Evolutionary conservation across 495 filamentous ascomycete species (phyloP).

Genomic region (Penicillium goetzii): DNA sequence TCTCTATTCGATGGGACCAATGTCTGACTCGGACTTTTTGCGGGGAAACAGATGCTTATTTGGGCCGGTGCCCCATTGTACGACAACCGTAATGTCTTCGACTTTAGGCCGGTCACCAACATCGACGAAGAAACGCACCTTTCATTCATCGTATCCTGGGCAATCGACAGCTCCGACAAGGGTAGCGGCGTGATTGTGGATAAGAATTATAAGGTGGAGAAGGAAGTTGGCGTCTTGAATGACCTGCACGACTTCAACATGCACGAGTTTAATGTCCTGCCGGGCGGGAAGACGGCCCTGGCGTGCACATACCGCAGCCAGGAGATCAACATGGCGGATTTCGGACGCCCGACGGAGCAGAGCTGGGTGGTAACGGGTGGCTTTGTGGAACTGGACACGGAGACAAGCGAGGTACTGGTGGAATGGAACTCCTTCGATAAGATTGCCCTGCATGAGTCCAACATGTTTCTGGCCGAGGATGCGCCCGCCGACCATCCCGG

Average conservation of each 20-base stretch:
- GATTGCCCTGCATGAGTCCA: slow-evolving; percentile 45
- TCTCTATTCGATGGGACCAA: not conserved
- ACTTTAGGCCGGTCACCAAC: slow-evolving; percentile 45
- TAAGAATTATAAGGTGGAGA: slow-evolving; percentile 40
- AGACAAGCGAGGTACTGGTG: slow-evolving; percentile 48
- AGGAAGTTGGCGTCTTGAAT: slow-evolving; percentile 43
- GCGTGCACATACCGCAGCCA: slow-evolving; percentile 54
- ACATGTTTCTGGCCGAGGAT: slow-evolving; percentile 50
- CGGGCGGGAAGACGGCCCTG: slow-evolving; percentile 45
- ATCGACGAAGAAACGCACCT: slow-evolving; percentile 45
- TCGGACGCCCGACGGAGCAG: slow-evolving; percentile 46
- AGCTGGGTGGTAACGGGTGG: slow-evolving; percentile 46
- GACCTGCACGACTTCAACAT: slow-evolving; percentile 50
- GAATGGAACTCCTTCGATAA: slow-evolving; percentile 53
- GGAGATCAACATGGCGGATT: slow-evolving; percentile 44
- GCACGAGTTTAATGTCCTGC: slow-evolving; percentile 54
- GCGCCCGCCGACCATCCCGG: slow-evolving; percentile 25
- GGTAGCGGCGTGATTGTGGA: slow-evolving; percentile 42
- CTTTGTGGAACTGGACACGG: slow-evolving; percentile 52
- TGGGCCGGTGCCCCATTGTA: slow-evolving; percentile 46
- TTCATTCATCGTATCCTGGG: slow-evolving; percentile 52
- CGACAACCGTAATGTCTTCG: slow-evolving; percentile 43
- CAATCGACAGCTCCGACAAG: slow-evolving; percentile 38
- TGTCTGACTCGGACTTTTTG: slow-evolving; percentile 10
- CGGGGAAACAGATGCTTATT: slow-evolving; percentile 35